Conservation (phyloP, 2,329 filamentous ascomycete genomes). For the Fusarium ambrosium region DNA sequence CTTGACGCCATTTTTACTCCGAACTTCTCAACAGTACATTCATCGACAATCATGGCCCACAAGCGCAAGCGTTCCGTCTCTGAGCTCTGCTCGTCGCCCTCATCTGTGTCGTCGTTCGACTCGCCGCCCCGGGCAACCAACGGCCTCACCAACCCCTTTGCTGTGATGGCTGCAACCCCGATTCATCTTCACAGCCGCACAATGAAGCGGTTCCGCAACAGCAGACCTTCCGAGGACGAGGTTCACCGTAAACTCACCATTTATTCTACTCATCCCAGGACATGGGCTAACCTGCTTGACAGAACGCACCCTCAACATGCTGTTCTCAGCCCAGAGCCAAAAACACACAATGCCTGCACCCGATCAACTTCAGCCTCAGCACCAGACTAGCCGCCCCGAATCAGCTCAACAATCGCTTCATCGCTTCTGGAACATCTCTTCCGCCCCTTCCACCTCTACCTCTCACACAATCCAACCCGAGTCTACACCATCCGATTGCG, state of each 20-base stretch:
- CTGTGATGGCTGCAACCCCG: slow-evolving; percentile 52
- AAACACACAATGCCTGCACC: slow-evolving; percentile 13
- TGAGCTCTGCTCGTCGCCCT: slow-evolving; percentile 64
- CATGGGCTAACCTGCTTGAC: slow-evolving; percentile 31
- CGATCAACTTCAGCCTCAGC: slow-evolving; percentile 24
- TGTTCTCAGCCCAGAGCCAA: slow-evolving; percentile 68
- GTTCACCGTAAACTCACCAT: slow-evolving; percentile 64
- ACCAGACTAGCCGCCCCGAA: slow-evolving; percentile 16
- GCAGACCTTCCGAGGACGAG: slow-evolving; percentile 67
- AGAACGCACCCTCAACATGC: slow-evolving; percentile 70
- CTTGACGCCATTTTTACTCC: neutral
- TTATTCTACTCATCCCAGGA: neutral
- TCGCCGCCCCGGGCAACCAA: slow-evolving; percentile 51
- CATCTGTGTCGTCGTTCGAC: slow-evolving; percentile 59
- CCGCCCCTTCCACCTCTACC: slow-evolving; percentile 48
- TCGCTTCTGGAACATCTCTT: slow-evolving; percentile 71
- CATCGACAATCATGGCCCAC: slow-evolving; percentile 55
- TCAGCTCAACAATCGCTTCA: slow-evolving; percentile 67
- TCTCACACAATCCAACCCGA: slow-evolving; percentile 40
- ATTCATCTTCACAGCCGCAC: slow-evolving; percentile 69
- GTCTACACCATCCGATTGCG: slow-evolving; percentile 58
- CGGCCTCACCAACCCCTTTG: slow-evolving; percentile 49
- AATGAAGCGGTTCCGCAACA: slow-evolving; percentile 71
- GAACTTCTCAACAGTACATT: neutral
- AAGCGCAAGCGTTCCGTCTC: slow-evolving; percentile 76